Evolutionary conservation across 2,329 filamentous ascomycete genomes (phyloP).

Genomic region (Fusarium beomiforme): DNA sequence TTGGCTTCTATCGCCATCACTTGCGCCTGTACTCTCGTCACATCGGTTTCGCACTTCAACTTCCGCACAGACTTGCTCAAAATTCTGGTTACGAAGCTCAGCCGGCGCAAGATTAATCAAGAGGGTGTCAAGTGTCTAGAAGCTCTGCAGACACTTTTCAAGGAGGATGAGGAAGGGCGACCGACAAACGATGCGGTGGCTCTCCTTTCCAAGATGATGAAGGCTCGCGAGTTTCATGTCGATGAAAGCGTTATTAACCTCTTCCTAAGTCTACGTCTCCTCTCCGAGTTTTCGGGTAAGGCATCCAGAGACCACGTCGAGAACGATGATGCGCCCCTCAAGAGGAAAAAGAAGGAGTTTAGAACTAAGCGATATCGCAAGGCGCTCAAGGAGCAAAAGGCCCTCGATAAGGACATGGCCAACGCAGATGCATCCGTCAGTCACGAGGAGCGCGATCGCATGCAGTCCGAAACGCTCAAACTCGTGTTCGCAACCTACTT

Average conservation of each 20-base stretch:
- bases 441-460: slow-evolving; percentile 91
- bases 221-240: slow-evolving; percentile 81
- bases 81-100: slow-evolving; percentile 86
- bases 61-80: slow-evolving; percentile 88
- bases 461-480: slow-evolving; percentile 96
- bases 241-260: slow-evolving; percentile 89
- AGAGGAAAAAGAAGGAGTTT: slow-evolving; percentile 79
- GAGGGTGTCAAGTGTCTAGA: slow-evolving; percentile 82
- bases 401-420: slow-evolving; percentile 90
- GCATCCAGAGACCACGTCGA: slow-evolving; percentile 83
- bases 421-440: slow-evolving; percentile 90
- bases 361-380: slow-evolving; percentile 90
- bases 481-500: slow-evolving; percentile 97
- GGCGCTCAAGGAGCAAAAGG: slow-evolving; percentile 83
- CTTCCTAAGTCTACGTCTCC: slow-evolving; percentile 87
- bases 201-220: slow-evolving; percentile 94
- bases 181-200: slow-evolving; percentile 87
- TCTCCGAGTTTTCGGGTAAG: slow-evolving; percentile 88
- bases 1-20: slow-evolving; percentile 82
- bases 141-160: slow-evolving; percentile 83
- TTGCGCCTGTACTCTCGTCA: slow-evolving; percentile 84
- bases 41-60: slow-evolving; percentile 94
- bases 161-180: slow-evolving; percentile 88
- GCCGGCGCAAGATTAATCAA: slow-evolving; percentile 73
- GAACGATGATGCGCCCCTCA: slow-evolving; percentile 61